These are phyloP conservation scores for Beauveria bassiana DNA, from an alignment of 2,329 filamentous ascomycete species.

Conservation along the genomic window DNA sequence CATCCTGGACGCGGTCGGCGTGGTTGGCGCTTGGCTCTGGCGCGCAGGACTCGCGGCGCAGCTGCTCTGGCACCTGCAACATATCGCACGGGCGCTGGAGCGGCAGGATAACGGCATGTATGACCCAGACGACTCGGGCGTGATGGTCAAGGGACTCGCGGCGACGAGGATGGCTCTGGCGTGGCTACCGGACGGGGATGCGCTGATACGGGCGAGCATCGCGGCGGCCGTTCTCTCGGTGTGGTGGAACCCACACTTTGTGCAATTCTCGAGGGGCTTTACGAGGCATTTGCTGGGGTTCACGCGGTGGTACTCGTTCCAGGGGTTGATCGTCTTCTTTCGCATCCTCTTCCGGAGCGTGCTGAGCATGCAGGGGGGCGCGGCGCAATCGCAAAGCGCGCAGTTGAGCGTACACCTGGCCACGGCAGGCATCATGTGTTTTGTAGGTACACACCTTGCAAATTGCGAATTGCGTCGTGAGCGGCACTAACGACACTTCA, in stretches of 20 bases:
- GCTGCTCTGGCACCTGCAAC: constrained; percentile 42
- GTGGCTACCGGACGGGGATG: constrained; percentile 33
- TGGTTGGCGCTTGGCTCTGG: constrained; percentile 40
- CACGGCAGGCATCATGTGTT: constrained; percentile 42
- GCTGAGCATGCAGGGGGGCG: constrained; percentile 30
- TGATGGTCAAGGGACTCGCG: constrained; percentile 11
- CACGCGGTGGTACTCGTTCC: constrained; percentile 58
- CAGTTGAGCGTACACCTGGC: constrained; percentile 47
- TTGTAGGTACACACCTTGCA: constrained; percentile 35
- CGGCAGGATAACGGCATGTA: constrained; percentile 24
- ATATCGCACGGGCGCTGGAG: constrained; percentile 20
- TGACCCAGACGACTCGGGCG: constrained; percentile 24
- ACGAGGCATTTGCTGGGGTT: constrained; percentile 53
- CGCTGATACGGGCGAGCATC: constrained; percentile 40
- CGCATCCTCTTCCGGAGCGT: constrained; percentile 43
- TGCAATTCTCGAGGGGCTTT: constrained; percentile 52
- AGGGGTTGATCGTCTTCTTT: constrained; percentile 49
- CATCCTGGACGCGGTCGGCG: constrained; percentile 34
- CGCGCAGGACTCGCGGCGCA: constrained; percentile 38
- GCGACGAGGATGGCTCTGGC: constrained; percentile 14
- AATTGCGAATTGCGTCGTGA: neutral
- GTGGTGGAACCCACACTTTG: constrained; percentile 64
- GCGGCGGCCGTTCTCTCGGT: constrained; percentile 41
- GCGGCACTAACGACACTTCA: constrained; percentile 17
- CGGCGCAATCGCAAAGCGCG: constrained; percentile 30